phyloP scores from a whole-genome alignment of 2,329 filamentous ascomycete genomes.

The Penicillium sp. region DNA sequence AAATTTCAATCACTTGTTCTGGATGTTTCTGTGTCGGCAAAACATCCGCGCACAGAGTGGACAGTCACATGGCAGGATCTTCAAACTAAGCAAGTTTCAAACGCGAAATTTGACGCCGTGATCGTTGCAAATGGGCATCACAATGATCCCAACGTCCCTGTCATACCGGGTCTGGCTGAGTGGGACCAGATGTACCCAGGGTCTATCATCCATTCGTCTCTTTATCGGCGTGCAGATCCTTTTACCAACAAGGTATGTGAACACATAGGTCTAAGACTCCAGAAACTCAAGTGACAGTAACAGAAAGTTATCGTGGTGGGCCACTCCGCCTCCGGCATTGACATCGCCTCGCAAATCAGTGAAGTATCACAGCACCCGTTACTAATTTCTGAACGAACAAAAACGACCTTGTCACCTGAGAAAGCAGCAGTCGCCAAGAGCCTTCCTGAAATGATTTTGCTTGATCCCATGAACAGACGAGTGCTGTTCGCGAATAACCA shows the following conservation, averaged over 20 bases:
- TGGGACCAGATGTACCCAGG: conserved; percentile 4
- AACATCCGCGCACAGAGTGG: conserved; percentile 2
- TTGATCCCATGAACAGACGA: background rate
- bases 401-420: conserved; percentile 2
- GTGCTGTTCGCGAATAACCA: conserved; percentile 3
- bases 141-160: conserved; percentile 10
- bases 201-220: conserved; percentile 7
- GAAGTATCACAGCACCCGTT: conserved; percentile 8
- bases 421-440: background rate
- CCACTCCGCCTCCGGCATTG: conserved; percentile 13
- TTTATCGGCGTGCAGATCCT: conserved; percentile 4
- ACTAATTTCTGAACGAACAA: conserved; percentile 9
- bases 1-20: conserved; percentile 3
- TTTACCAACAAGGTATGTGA: conserved; percentile 8
- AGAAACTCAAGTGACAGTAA: background rate
- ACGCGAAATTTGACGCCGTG: conserved; percentile 5
- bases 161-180: conserved; percentile 2
- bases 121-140: conserved; percentile 13
- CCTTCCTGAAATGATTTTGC: conserved; percentile 2
- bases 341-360: conserved; percentile 10
- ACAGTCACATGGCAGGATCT: conserved; percentile 7
- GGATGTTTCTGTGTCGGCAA: background rate
- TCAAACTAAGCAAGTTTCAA: background rate
- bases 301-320: conserved; percentile 16
- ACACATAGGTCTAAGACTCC: background rate